Evolutionary conservation across 352 stramenopile species (phyloP), one percentile per base, ranked within the genome.

Genomic region (Pythium monospermum): DNA sequence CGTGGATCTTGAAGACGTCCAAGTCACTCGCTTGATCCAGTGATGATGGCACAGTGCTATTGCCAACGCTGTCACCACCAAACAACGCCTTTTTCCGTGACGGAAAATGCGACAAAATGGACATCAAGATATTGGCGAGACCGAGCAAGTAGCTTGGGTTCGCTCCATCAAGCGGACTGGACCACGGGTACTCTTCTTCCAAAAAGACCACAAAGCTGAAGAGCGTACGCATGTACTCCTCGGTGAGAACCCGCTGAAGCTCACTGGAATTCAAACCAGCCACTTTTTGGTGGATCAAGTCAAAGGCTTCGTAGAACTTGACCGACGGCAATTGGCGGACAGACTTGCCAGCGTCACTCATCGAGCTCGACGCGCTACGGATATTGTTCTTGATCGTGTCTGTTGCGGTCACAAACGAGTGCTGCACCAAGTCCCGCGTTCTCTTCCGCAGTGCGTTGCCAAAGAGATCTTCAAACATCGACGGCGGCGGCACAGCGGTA

Each of bases 241-340:
- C 81, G 0, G 69, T 72, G 25, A 94, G 38, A 2, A 94, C 79
- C 18, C 64, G 72, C 49, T 94, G 83, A 26, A 94, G 63, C 37
- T 92, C 78, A 48, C 72, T 86, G 38, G 75, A 73, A 57, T 88
- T 65, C 33, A 92, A 42, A 25, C 71, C 71, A 16, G 64, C 72
- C 5, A 80, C 68, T 33, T 76, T 83, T 46, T 77, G 76, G 45
- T 87, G 75, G 30, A 92, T 90, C 15, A 31, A 66, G 33, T 87
- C 73, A 49, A 92, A 92, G 47, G 78, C 76, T 30, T 89, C 67
- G 47, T 89, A 92, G 40, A 90, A 92, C n/a, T 69, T 71, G 21
- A 88, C 47, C 22, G 63, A 69, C 18, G 49, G 67, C 19, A 91
- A 52, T 2, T 66, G 66, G 13, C 59, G 63, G 6, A 69, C 49